These are phyloP conservation scores for Cornus controversa DNA, from an alignment of 148 eudicot genomes.

Conservation along the genomic window DNA sequence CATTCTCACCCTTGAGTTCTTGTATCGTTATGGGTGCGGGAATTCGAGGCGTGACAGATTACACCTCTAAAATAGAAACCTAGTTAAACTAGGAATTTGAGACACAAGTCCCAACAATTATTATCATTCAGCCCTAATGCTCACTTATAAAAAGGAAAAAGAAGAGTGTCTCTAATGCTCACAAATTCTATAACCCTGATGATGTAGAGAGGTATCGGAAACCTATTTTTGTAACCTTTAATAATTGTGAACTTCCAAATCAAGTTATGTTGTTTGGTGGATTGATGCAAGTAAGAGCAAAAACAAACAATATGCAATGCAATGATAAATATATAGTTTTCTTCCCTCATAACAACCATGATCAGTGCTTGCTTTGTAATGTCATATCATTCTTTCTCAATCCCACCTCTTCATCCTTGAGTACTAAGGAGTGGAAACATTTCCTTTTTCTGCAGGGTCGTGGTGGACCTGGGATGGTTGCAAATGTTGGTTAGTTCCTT, in stretches of 20 bases:
- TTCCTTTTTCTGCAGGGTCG: slow-evolving; percentile 66
- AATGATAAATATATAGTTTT: background rate
- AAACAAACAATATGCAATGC: background rate
- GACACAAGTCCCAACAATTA: too few species aligned
- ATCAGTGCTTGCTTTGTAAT: background rate
- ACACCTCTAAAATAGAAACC: too few species aligned
- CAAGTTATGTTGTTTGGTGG: background rate
- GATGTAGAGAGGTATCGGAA: background rate
- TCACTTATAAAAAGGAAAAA: too few species aligned
- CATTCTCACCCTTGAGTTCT: too few species aligned
- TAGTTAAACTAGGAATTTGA: too few species aligned
- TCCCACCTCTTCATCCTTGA: background rate
- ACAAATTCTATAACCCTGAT: background rate
- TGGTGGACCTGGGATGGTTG: slow-evolving; percentile 83
- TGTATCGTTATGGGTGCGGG: too few species aligned
- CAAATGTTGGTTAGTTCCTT: slow-evolving; percentile 64
- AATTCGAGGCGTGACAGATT: too few species aligned
- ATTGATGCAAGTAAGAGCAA: background rate
- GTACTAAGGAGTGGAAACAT: background rate
- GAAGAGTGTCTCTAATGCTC: too few species aligned
- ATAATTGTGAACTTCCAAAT: background rate
- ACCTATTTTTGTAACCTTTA: background rate
- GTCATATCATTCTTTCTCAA: background rate
- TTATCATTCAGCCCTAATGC: too few species aligned
- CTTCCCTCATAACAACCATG: background rate